A percentile compares a stretch with the other conserved stretches of the same genome.
Conservation (phyloP, 2,329 filamentous ascomycete species). For the Ophiocordyceps camponoti-leonardi region DNA sequence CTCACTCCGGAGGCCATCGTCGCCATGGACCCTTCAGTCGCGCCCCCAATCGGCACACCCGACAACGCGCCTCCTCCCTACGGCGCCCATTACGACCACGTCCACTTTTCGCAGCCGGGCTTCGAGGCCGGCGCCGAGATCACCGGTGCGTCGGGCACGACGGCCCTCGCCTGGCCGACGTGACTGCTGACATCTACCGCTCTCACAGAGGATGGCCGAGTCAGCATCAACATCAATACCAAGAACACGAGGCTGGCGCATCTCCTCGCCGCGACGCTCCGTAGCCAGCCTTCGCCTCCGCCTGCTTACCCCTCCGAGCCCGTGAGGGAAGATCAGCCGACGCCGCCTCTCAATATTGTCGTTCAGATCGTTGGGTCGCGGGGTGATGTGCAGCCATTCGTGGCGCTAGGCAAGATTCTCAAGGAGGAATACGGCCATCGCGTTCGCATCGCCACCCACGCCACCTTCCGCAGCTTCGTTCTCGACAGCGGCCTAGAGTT, state of each 20-base stretch:
- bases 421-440: slow-evolving; percentile 51
- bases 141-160: slow-evolving; percentile 22
- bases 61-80: slow-evolving; percentile 37
- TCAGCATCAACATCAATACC: slow-evolving; percentile 67
- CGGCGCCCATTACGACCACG: slow-evolving; percentile 34
- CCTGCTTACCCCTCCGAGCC: slow-evolving; percentile 52
- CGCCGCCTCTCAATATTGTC: slow-evolving; percentile 48
- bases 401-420: slow-evolving; percentile 49
- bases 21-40: slow-evolving; percentile 19
- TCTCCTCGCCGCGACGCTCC: slow-evolving; percentile 47
- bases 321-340: slow-evolving; percentile 35
- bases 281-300: slow-evolving; percentile 34
- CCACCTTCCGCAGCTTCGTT: slow-evolving; percentile 50
- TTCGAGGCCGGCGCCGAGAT: slow-evolving; percentile 45
- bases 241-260: slow-evolving; percentile 47
- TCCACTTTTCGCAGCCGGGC: slow-evolving; percentile 44
- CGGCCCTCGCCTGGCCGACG: neutral
- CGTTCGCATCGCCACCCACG: slow-evolving; percentile 57
- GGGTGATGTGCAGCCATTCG: slow-evolving; percentile 61
- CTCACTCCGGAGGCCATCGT: slow-evolving; percentile 11
- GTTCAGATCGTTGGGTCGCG: slow-evolving; percentile 61
- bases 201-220: slow-evolving; percentile 48
- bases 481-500: slow-evolving; percentile 58
- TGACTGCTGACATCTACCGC: neutral
- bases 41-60: slow-evolving; percentile 22